A percentile compares a stretch with the other conserved stretches of the same genome.
phyloP scores from a whole-genome alignment of 305 asterid species.

The Rubia peregrina region DNA sequence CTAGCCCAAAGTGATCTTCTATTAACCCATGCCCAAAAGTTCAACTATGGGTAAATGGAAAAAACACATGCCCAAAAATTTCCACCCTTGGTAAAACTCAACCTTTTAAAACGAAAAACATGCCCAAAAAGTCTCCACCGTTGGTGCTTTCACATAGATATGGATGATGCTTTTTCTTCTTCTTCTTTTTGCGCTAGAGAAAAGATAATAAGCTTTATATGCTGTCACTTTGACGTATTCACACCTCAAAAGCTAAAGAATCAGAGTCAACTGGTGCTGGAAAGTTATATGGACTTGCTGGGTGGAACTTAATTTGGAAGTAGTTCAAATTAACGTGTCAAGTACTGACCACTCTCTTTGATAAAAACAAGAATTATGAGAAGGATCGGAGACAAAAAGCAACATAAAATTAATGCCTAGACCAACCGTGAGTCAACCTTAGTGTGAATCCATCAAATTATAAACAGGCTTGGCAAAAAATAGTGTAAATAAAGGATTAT shows the following conservation, averaged over 20 bases:
- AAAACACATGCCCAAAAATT: too few relatives aligned
- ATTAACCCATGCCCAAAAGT: too few relatives aligned
- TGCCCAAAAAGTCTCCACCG: too few relatives aligned
- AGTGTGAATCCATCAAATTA: not conserved
- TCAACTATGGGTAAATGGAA: too few relatives aligned
- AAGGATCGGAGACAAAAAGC: not conserved
- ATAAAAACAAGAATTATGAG: not conserved
- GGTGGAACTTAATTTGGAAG: not conserved
- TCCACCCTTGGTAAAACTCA: too few relatives aligned
- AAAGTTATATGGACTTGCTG: not conserved
- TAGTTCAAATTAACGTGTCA: not conserved
- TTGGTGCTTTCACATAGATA: too few relatives aligned
- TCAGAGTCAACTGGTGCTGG: constrained; percentile 4
- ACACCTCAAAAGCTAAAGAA: not conserved
- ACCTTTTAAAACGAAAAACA: too few relatives aligned
- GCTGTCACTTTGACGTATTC: not conserved
- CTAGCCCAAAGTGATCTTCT: too few relatives aligned
- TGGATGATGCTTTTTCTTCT: not conserved
- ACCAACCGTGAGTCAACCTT: not conserved
- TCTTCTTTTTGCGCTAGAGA: too few relatives aligned
- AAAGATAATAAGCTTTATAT: not conserved
- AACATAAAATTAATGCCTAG: not conserved
- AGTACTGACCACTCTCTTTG: not conserved
- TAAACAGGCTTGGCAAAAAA: not conserved
- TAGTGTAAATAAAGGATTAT: not conserved